A percentile compares a stretch with the other conserved stretches of the same genome.
Conservation (phyloP, 495 filamentous ascomycete species). For the Xanthoparmelia taractica region DNA sequence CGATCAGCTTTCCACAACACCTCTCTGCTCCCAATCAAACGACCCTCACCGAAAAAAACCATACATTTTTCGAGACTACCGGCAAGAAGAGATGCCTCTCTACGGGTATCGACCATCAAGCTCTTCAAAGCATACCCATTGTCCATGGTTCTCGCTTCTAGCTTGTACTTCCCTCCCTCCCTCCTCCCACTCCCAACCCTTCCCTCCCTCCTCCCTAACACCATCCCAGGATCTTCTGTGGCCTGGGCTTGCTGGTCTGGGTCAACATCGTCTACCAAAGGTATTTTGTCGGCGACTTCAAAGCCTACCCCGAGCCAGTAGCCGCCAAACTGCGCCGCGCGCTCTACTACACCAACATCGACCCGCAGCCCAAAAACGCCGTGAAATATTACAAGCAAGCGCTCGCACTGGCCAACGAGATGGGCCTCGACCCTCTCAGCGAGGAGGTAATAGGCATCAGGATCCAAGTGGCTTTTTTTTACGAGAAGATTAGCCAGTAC, state of each 20-base stretch:
- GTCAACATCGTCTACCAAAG: constrained; percentile 56
- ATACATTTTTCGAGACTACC: background rate
- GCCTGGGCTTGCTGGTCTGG: constrained; percentile 47
- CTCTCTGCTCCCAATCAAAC: background rate
- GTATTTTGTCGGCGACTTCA: constrained; percentile 56
- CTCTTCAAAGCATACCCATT: constrained; percentile 29
- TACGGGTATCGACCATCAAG: constrained; percentile 17
- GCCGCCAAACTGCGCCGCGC: constrained; percentile 75
- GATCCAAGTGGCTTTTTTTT: constrained; percentile 66
- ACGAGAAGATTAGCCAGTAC: constrained; percentile 64
- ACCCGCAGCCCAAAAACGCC: constrained; percentile 61
- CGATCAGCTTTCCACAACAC: constrained; percentile 2
- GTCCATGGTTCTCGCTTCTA: constrained; percentile 29
- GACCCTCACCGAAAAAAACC: background rate
- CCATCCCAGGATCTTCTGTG: constrained; percentile 40
- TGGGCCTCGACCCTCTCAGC: constrained; percentile 75
- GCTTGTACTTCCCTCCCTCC: constrained; percentile 10
- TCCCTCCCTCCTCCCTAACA: background rate
- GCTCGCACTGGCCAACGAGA: constrained; percentile 56
- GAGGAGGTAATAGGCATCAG: constrained; percentile 87
- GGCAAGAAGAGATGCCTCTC: constrained; percentile 13
- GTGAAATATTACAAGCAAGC: constrained; percentile 75
- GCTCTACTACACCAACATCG: constrained; percentile 74
- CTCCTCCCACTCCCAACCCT: background rate
- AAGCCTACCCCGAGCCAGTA: constrained; percentile 72